Evolutionary conservation across 768 basidiomycete species (phyloP).

Genomic region (Hortiboletus campestris): DNA sequence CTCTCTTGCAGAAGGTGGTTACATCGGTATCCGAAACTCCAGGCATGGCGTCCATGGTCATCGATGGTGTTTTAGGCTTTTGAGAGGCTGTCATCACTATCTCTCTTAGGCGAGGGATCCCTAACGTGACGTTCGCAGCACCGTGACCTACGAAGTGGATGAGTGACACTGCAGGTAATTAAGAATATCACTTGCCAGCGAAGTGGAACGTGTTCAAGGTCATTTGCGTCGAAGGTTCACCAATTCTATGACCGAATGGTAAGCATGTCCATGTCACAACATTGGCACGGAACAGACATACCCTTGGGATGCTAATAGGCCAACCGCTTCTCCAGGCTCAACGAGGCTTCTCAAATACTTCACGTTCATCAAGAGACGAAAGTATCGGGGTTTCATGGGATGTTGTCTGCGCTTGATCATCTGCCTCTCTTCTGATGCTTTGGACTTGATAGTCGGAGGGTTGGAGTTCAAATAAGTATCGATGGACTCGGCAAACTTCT

Average conservation of each 20-base stretch:
- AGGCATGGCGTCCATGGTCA: conserved; percentile 75
- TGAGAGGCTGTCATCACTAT: conserved; percentile 98
- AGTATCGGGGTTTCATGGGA: conserved; percentile 52
- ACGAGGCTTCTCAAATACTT: conserved; percentile 93
- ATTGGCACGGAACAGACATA: conserved; percentile 35
- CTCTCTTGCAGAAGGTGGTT: conserved; percentile 82
- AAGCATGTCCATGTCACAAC: not conserved
- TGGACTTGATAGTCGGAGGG: conserved; percentile 49
- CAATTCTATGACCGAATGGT: conserved; percentile 57
- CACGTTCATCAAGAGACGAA: conserved; percentile 82
- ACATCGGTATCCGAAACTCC: conserved; percentile 54
- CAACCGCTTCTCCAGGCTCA: conserved; percentile 98
- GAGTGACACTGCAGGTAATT: not conserved
- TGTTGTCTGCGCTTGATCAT: conserved; percentile 44
- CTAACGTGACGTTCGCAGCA: conserved; percentile 97
- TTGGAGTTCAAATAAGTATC: conserved; percentile 78
- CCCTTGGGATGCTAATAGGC: conserved; percentile 96
- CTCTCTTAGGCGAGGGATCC: conserved; percentile 97
- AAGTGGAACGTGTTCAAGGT: conserved; percentile 99
- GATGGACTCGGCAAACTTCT: conserved; percentile 81
- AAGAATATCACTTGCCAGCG: conserved; percentile 59
- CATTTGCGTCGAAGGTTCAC: conserved; percentile 99
- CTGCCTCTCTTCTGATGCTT: conserved; percentile 38
- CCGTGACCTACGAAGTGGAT: conserved; percentile 72
- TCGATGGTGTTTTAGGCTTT: conserved; percentile 96